Conservation (phyloP, 2,329 filamentous ascomycete species). For the Tothia fuscella region DNA sequence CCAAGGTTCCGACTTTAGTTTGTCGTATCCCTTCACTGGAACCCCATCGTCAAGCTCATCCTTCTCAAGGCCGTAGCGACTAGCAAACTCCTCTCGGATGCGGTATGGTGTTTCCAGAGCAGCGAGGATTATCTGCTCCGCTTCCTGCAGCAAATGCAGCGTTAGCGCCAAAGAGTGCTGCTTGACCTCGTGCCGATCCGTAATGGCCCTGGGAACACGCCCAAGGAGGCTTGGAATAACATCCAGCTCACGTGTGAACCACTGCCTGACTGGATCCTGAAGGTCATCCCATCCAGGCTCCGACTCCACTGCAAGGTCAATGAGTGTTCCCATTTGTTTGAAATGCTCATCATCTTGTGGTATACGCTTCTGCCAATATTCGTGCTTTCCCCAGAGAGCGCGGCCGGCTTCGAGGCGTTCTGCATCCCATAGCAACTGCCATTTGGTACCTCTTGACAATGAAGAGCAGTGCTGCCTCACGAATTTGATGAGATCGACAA, state of each 20-base stretch:
- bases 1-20: slow-evolving; percentile 73
- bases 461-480: slow-evolving; percentile 52
- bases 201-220: slow-evolving; percentile 67
- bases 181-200: slow-evolving; percentile 54
- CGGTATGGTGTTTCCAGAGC: slow-evolving; percentile 51
- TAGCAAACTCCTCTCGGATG: slow-evolving; percentile 60
- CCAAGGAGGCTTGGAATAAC: slow-evolving; percentile 63
- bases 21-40: slow-evolving; percentile 46
- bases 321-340: slow-evolving; percentile 46
- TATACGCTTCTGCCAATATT: slow-evolving; percentile 54
- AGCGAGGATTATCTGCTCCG: slow-evolving; percentile 59
- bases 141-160: slow-evolving; percentile 45
- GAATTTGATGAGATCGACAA: slow-evolving; percentile 63
- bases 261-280: slow-evolving; percentile 72
- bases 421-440: slow-evolving; percentile 76
- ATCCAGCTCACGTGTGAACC: slow-evolving; percentile 58
- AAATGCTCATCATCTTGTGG: background rate
- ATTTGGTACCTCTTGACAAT: slow-evolving; percentile 57
- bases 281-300: slow-evolving; percentile 47
- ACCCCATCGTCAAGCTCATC: slow-evolving; percentile 45
- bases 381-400: slow-evolving; percentile 70
- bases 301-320: slow-evolving; percentile 60
- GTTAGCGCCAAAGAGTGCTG: slow-evolving; percentile 41
- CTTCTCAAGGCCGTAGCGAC: slow-evolving; percentile 58
- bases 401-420: slow-evolving; percentile 78